A percentile compares a stretch with the other conserved stretches of the same genome.
phyloP scores from a whole-genome alignment of 2,329 filamentous ascomycete genomes.

The Penicillium concentricum region DNA sequence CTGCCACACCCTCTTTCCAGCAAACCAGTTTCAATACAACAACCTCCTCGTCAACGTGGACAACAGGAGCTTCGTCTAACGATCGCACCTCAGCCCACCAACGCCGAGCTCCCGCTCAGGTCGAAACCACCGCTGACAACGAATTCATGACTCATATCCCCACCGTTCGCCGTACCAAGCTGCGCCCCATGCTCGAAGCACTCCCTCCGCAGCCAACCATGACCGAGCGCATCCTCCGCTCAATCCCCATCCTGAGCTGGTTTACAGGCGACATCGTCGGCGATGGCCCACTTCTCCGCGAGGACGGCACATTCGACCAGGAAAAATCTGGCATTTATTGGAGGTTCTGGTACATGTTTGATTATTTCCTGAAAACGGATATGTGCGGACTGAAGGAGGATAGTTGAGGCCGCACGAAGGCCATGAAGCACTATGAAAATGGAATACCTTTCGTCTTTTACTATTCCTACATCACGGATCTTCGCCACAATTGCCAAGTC shows the following conservation, averaged over 20 bases:
- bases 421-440: neutral
- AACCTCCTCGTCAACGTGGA: slow-evolving; percentile 1
- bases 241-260: slow-evolving; percentile 69
- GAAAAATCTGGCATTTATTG: slow-evolving; percentile 61
- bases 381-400: slow-evolving; percentile 60
- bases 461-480: neutral
- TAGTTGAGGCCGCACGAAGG: slow-evolving; percentile 27
- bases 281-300: slow-evolving; percentile 45
- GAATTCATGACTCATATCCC: slow-evolving; percentile 61
- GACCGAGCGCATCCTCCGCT: slow-evolving; percentile 62
- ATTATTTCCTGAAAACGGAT: slow-evolving; percentile 58
- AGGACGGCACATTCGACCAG: slow-evolving; percentile 64
- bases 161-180: slow-evolving; percentile 62
- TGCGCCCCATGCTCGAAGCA: slow-evolving; percentile 69
- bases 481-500: neutral
- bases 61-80: slow-evolving; percentile 18
- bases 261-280: slow-evolving; percentile 59
- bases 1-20: slow-evolving; percentile 15
- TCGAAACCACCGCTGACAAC: slow-evolving; percentile 39
- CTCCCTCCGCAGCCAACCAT: slow-evolving; percentile 67
- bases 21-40: neutral
- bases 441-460: neutral
- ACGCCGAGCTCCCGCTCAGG: slow-evolving; percentile 23
- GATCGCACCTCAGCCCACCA: slow-evolving; percentile 26
- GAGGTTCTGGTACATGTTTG: slow-evolving; percentile 59